Conservation (phyloP, 2,329 filamentous ascomycete genomes). For the Massarina eburnea region DNA sequence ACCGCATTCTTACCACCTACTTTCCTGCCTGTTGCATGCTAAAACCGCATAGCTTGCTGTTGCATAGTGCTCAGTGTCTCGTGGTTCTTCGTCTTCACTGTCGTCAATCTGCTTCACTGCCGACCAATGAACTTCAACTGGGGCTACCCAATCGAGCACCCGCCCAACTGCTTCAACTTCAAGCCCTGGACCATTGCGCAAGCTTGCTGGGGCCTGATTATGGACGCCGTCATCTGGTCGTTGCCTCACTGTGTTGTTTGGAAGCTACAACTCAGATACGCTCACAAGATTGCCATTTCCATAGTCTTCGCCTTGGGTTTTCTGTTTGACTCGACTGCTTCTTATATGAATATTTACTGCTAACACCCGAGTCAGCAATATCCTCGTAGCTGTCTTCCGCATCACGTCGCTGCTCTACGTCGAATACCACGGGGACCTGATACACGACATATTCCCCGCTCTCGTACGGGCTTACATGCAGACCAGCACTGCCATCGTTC, state of each 20-base stretch:
- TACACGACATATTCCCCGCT: constrained; percentile 15
- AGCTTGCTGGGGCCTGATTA: constrained; percentile 13
- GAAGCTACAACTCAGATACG: constrained; percentile 20
- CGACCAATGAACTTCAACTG: constrained; percentile 26
- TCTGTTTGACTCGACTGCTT: constrained; percentile 13
- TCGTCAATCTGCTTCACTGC: constrained; percentile 20
- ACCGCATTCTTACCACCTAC: not conserved
- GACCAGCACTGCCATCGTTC: constrained; percentile 26
- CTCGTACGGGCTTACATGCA: constrained; percentile 24
- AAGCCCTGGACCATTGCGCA: constrained; percentile 13
- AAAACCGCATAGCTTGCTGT: constrained; percentile 19
- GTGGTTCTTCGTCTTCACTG: constrained; percentile 10
- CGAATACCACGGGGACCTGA: constrained; percentile 14
- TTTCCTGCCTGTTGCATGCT: constrained; percentile 10
- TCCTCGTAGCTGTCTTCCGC: constrained; percentile 17
- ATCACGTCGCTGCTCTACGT: constrained; percentile 9
- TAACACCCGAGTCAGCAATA: constrained; percentile 17
- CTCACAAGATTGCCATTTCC: constrained; percentile 27
- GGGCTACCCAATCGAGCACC: constrained; percentile 15
- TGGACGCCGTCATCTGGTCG: constrained; percentile 25
- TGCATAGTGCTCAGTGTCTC: constrained; percentile 15
- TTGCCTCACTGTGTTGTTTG: constrained; percentile 30
- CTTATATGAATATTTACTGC: not conserved
- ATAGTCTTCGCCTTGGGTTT: constrained; percentile 26
- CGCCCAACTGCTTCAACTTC: constrained; percentile 19